Conservation (phyloP, 2,329 filamentous ascomycete species). For the Pleoardoris graminearum region DNA sequence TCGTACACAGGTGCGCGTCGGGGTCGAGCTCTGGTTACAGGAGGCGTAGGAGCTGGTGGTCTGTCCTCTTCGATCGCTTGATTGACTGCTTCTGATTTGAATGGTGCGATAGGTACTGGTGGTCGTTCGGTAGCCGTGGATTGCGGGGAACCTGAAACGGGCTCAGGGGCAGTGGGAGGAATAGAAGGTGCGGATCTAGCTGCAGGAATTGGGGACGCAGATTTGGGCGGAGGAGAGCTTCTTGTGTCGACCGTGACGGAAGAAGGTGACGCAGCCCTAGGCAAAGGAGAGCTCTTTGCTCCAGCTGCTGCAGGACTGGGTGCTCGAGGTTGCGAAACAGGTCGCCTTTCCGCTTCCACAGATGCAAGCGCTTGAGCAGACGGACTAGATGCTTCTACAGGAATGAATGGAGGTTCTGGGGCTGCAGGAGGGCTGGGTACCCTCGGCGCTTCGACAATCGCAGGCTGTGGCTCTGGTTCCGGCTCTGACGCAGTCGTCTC, state of each 20-base stretch:
- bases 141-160: slow-evolving; percentile 22
- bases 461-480: background rate
- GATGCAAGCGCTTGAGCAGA: background rate
- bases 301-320: background rate
- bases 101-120: slow-evolving; percentile 22
- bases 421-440: slow-evolving; percentile 1
- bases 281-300: slow-evolving; percentile 1
- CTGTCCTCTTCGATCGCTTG: slow-evolving; percentile 34
- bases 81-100: slow-evolving; percentile 23
- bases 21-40: slow-evolving; percentile 32
- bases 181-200: slow-evolving; percentile 18
- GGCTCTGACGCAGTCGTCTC: background rate
- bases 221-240: background rate
- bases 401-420: slow-evolving; percentile 6
- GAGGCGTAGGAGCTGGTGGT: slow-evolving; percentile 42
- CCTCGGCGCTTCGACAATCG: background rate
- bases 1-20: slow-evolving; percentile 39
- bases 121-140: slow-evolving; percentile 25
- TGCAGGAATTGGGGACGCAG: slow-evolving; percentile 4
- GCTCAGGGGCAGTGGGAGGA: slow-evolving; percentile 21
- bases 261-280: background rate
- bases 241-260: background rate
- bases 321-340: background rate
- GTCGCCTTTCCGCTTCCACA: background rate
- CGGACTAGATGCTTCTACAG: background rate